phyloP scores from a whole-genome alignment of 1,139 yeast genomes.

The Taphrina communis region DNA sequence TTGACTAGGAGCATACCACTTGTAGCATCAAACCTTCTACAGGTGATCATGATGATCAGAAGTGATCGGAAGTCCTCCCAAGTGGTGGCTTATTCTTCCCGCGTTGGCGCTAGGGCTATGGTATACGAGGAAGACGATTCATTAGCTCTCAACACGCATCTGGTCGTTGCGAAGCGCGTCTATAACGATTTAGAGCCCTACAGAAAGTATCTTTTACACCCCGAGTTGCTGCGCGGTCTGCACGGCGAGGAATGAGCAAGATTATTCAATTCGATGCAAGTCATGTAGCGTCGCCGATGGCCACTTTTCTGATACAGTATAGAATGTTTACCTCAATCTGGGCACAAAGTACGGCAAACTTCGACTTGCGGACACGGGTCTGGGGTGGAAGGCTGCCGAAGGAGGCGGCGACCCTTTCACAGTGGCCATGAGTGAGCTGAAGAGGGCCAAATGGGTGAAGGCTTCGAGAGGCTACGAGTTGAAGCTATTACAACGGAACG shows the following conservation, averaged over 20 bases:
- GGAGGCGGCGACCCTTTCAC: constrained; percentile 68
- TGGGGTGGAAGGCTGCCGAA: constrained; percentile 80
- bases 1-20: background rate
- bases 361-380: constrained; percentile 92
- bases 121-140: background rate
- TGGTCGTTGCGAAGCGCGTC: constrained; percentile 22
- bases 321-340: constrained; percentile 72
- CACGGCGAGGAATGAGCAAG: constrained; percentile 22
- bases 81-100: too few relatives aligned
- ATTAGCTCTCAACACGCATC: constrained; percentile 10
- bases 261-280: constrained; percentile 26
- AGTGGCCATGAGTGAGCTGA: constrained; percentile 81
- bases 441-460: constrained; percentile 86
- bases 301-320: background rate
- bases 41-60: too few relatives aligned
- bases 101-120: too few relatives aligned
- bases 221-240: background rate
- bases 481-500: constrained; percentile 84
- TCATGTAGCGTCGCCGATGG: background rate
- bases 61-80: too few relatives aligned
- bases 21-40: background rate
- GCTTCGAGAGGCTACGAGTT: constrained; percentile 92
- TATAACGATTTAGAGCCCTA: background rate
- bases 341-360: constrained; percentile 83
- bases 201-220: background rate